These are phyloP conservation scores for Exophiala phaeomuriformis DNA, from an alignment of 2,329 filamentous ascomycete species.

Conservation along the genomic window DNA sequence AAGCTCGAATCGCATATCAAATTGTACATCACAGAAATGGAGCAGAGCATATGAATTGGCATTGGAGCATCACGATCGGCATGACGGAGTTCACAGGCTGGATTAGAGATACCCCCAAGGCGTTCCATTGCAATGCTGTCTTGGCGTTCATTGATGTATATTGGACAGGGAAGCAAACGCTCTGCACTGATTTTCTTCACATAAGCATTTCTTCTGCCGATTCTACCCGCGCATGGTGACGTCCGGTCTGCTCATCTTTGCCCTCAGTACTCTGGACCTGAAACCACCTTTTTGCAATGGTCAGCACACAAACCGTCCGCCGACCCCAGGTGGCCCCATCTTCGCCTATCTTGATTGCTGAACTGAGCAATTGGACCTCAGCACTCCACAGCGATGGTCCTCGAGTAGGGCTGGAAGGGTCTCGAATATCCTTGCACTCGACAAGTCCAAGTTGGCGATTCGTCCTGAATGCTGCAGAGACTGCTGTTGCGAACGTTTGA, in stretches of 20 bases:
- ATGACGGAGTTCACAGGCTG: constrained; percentile 12
- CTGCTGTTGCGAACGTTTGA: constrained; percentile 36
- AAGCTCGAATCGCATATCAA: constrained; percentile 98
- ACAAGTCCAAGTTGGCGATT: constrained; percentile 34
- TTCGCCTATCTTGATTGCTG: constrained; percentile 42
- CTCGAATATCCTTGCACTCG: constrained; percentile 35
- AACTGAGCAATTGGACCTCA: constrained; percentile 56
- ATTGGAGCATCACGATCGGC: constrained; percentile 8
- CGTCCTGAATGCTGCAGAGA: constrained; percentile 33
- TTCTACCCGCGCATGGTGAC: constrained; percentile 2
- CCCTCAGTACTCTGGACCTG: constrained; percentile 37
- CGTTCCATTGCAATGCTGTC: not conserved
- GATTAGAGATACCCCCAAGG: constrained; percentile 33
- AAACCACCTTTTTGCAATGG: constrained; percentile 61
- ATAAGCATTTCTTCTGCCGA: constrained; percentile 14
- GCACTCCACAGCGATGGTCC: constrained; percentile 41
- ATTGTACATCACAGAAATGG: constrained; percentile 98
- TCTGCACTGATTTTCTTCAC: constrained; percentile 2
- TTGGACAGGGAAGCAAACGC: constrained; percentile 2
- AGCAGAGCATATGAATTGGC: constrained; percentile 60
- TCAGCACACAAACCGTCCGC: constrained; percentile 51
- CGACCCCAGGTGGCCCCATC: constrained; percentile 52
- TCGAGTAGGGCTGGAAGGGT: constrained; percentile 29
- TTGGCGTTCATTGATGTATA: not conserved
- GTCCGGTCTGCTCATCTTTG: constrained; percentile 29